Evolutionary conservation across 345 rosid species (phyloP), one percentile per base, ranked within the genome.

Genomic region (Litchi chinensis): DNA sequence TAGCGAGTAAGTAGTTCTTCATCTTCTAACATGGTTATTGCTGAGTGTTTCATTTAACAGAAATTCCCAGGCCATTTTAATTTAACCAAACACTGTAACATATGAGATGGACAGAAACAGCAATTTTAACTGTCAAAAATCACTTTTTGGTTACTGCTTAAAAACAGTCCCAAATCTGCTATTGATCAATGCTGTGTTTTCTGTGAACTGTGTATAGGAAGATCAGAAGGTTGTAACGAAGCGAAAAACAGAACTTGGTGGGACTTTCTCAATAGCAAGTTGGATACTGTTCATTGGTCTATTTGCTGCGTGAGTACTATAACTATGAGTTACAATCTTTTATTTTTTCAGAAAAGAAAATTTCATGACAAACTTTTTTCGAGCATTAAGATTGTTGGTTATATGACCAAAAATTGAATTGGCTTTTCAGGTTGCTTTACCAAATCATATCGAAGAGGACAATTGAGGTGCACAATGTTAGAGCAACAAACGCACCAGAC

Each of bases 181-280:
- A 39, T 68, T 67, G 64, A 32, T 18, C 46, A 44, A 1, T 19
- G 4, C 56, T 26, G 63, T 28, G 21, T 43, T 4, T 56, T 21
- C 68, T n/a, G 15, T 54, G 26, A 71, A 57, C 11, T 54, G 24
- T 59, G 57, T 77, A 46, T 75, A 96, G 99, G 97, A 96, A 78
- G 99, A 96, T 86, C 99, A 85, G 65, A 84, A 86, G 65, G 86
- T 86, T 77, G 93, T 94, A 1, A 89, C 75, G 82, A 96, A 96
- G 83, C 85, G 98, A 59, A 96, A 96, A 88, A 96, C 98, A 0
- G 99, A 96, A 77, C 90, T 96, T 4, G 99, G 99, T 28, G 99
- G 98, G 77, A 80, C 91, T 43, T 92, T 96, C 65, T 96, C 99
- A 3, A 90, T 96, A 22, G 99, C 99, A 68, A 91, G 97, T 89